Conservation (phyloP, 2,329 filamentous ascomycete genomes). For the Pseudocercospora musae region DNA sequence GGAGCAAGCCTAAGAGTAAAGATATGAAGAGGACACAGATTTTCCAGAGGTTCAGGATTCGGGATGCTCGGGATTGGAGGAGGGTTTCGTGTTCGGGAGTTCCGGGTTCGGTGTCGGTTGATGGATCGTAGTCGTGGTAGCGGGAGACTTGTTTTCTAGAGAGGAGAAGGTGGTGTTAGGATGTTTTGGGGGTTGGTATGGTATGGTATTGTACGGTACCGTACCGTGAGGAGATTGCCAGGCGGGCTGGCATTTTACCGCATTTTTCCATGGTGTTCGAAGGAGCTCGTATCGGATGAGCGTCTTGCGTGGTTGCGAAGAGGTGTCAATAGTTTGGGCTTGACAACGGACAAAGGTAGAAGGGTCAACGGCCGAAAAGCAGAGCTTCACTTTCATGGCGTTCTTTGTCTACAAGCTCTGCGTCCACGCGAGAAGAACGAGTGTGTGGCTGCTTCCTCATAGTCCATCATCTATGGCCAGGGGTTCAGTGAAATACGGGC, state of each 20-base stretch:
- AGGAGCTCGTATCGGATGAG: too few species aligned
- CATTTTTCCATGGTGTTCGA: not conserved
- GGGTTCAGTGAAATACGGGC: too few species aligned
- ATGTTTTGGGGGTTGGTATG: not conserved
- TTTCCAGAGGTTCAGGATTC: not conserved
- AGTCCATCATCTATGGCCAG: too few species aligned
- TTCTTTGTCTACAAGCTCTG: not conserved
- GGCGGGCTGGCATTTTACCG: not conserved
- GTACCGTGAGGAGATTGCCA: not conserved
- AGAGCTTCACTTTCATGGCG: not conserved
- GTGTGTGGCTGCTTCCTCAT: not conserved
- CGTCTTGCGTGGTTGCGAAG: too few species aligned
- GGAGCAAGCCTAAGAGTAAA: not conserved
- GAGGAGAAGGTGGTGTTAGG: not conserved
- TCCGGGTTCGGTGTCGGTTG: not conserved
- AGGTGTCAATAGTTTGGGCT: not conserved
- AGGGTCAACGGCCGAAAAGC: not conserved
- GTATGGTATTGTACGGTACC: too few species aligned
- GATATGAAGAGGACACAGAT: not conserved
- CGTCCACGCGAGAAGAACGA: not conserved
- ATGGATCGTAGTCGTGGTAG: not conserved
- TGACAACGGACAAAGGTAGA: not conserved
- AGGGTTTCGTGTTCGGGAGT: not conserved
- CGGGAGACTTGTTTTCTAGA: not conserved
- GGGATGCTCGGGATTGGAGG: not conserved